phyloP scores from a whole-genome alignment of 75 land plant species.

The Azolla pinnata region DNA sequence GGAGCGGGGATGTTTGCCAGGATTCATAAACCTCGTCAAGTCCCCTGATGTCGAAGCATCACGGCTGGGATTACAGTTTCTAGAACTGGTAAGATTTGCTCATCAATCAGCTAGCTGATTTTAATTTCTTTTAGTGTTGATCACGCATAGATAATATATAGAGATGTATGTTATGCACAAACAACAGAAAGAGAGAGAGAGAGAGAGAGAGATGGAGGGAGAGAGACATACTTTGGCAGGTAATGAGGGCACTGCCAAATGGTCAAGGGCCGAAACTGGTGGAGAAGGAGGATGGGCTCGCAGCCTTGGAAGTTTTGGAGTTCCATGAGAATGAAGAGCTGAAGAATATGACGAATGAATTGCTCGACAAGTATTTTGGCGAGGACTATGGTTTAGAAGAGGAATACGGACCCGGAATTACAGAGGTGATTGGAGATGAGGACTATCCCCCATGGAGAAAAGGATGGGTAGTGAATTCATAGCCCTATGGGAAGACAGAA shows the following conservation, averaged over 20 bases:
- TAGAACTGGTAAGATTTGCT: conserved; percentile 63
- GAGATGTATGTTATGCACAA: too few species aligned
- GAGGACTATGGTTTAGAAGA: conserved; percentile 80
- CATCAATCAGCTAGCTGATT: not conserved
- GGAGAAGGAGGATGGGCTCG: conserved; percentile 88
- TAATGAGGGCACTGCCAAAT: conserved; percentile 78
- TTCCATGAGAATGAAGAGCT: conserved; percentile 93
- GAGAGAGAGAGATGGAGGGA: conserved; percentile 7
- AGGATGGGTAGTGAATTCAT: conserved; percentile 20
- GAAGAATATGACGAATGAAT: conserved; percentile 71
- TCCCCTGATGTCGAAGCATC: conserved; percentile 86
- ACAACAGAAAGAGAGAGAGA: conserved; percentile 8
- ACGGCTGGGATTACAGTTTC: conserved; percentile 80
- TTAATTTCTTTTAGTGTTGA: too few species aligned
- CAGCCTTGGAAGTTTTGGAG: conserved; percentile 86
- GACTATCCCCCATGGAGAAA: conserved; percentile 27
- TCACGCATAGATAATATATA: too few species aligned
- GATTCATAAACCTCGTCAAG: conserved; percentile 67
- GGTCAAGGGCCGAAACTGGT: conserved; percentile 90
- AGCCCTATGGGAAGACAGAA: too few species aligned
- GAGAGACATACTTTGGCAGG: conserved; percentile 36
- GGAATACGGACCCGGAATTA: conserved; percentile 19
- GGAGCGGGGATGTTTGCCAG: conserved; percentile 66
- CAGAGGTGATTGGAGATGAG: conserved; percentile 16
- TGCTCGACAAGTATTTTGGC: conserved; percentile 90